Evolutionary conservation across 345 rosid genomes (phyloP).

Genomic region (Geranium brycei): DNA sequence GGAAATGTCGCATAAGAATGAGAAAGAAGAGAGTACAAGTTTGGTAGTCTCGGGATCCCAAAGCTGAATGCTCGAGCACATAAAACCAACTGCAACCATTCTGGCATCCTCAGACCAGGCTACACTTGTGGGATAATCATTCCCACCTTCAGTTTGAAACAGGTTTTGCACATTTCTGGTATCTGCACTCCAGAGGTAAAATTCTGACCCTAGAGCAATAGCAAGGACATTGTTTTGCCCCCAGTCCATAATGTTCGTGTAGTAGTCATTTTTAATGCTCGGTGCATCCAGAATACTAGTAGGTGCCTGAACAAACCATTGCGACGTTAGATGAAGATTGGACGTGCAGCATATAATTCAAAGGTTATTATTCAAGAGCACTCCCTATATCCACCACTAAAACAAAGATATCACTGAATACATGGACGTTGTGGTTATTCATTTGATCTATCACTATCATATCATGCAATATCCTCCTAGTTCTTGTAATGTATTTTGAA

Average conservation of each 20-base stretch:
- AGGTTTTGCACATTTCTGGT: slow-evolving; percentile 11
- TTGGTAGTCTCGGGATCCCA: slow-evolving; percentile 39
- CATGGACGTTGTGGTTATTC: no score
- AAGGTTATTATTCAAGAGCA: no score
- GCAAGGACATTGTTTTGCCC: slow-evolving; percentile 36
- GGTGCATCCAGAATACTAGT: slow-evolving; percentile 39
- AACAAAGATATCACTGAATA: no score
- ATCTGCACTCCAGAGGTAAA: slow-evolving; percentile 31
- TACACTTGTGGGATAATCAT: slow-evolving; percentile 29
- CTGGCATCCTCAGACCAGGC: slow-evolving; percentile 32
- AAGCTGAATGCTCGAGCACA: slow-evolving; percentile 23
- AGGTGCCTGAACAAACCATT: slow-evolving; percentile 17
- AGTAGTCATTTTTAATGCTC: slow-evolving; percentile 25
- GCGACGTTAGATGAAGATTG: neutral
- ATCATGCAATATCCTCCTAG: no score
- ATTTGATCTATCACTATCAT: no score
- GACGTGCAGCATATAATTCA: no score
- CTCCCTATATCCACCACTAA: no score
- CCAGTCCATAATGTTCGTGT: slow-evolving; percentile 31
- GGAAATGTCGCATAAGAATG: neutral
- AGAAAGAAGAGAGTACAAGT: slow-evolving; percentile 21
- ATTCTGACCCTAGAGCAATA: slow-evolving; percentile 23
- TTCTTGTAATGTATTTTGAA: no score
- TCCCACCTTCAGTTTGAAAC: slow-evolving; percentile 9
- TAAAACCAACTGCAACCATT: slow-evolving; percentile 27